Evolutionary conservation across 805 yeast genomes (phyloP), one percentile per base, ranked within the genome.

Genomic region (Myxozyma neotropica): DNA sequence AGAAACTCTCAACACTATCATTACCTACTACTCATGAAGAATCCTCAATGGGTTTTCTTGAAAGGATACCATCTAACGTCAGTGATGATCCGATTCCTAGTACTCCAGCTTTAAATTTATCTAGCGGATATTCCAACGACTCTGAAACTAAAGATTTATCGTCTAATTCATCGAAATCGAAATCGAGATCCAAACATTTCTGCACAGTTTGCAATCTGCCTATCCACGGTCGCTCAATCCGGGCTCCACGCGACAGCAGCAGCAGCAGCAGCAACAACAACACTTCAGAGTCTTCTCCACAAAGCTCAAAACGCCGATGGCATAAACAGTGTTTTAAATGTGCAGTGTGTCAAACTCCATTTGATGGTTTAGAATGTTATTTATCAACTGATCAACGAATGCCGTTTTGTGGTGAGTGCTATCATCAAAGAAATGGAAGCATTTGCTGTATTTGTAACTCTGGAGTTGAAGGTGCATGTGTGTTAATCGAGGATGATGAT

Each of bases 401-500:
- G 59, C 97, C 98, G 13, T 90, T 85, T 73, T 94, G 99, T 76
- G 83, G 83, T 63, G 73, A 74, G 36, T 96, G 93, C 70, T 83
- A 80, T 74, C 98, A 94, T 73, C 76, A 77, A 55, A 77, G 82
- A 55, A 94, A 93, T 71, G 82, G 85, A 50, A 86, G 96, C 0
- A 71, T 87, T 1, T 93, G 99, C 73, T 77, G 77, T 48, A 74
- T 78, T 15, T 93, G 99, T 73, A 77, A 80, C 12, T 67, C 68
- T 3, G 96, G 95, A 31, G 89, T 94, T 49, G 97, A 93, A 71
- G 98, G 98, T 3, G 84, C 83, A 71, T 93, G 98, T 72, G 79
- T 93, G 68, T 87, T 85, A 67, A 91, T 86, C 35, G 10, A 38
- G 24, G 52, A 33, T 21, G 58, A 39, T 27, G 40, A 23, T 7